phyloP scores from a whole-genome alignment of 2,329 filamentous ascomycete species.

The Venturia oleaginea region DNA sequence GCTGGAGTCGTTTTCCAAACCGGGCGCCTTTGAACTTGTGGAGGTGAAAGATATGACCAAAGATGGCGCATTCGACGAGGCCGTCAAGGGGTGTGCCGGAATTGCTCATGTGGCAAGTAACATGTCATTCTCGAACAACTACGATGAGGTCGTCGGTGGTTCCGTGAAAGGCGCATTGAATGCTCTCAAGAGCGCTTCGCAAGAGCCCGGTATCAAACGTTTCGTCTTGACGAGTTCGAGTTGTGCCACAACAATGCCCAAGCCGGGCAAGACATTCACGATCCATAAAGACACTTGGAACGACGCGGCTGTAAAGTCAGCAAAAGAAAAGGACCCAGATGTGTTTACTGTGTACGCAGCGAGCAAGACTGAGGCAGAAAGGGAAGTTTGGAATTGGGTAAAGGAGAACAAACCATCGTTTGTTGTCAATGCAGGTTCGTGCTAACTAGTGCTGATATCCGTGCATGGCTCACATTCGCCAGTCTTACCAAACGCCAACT shows the following conservation, averaged over 20 bases:
- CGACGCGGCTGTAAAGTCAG: background rate
- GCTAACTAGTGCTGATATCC: background rate
- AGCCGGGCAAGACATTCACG: background rate
- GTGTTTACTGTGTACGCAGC: background rate
- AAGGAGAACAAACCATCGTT: constrained; percentile 2
- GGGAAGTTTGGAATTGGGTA: background rate
- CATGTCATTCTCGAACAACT: constrained; percentile 3
- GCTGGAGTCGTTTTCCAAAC: constrained; percentile 20
- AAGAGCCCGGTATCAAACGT: constrained; percentile 7
- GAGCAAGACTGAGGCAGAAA: constrained; percentile 10
- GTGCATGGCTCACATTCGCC: background rate
- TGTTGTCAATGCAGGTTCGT: constrained; percentile 2
- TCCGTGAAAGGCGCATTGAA: background rate
- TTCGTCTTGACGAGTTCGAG: constrained; percentile 14
- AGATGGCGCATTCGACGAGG: constrained; percentile 4
- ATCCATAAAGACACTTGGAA: constrained; percentile 12
- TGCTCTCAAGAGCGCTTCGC: constrained; percentile 6
- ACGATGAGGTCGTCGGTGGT: constrained; percentile 10
- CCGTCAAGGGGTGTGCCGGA: background rate
- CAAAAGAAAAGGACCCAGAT: background rate
- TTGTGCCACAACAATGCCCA: background rate
- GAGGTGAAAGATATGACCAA: constrained; percentile 23
- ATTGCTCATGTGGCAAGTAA: constrained; percentile 11
- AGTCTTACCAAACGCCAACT: constrained; percentile 10
- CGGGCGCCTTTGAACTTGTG: constrained; percentile 23